These are phyloP conservation scores for Aureobasidium sp. DNA, from an alignment of 2,329 filamentous ascomycete genomes.

Conservation along the genomic window DNA sequence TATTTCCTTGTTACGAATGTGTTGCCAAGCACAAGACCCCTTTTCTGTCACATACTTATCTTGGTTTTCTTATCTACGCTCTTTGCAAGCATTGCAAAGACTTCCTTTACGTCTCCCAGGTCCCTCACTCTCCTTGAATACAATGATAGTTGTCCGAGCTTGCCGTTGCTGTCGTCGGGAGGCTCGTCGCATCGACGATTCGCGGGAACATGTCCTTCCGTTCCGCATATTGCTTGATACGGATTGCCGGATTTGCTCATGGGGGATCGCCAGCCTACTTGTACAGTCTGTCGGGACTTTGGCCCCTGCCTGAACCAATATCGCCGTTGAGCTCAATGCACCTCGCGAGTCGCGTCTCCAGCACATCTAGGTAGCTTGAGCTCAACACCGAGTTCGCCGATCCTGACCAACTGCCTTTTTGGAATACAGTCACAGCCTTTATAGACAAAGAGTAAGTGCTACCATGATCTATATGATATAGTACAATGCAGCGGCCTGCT, in stretches of 20 bases:
- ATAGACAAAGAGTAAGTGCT: background rate
- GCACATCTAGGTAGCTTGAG: background rate
- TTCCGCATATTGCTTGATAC: background rate
- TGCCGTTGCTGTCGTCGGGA: too few species aligned
- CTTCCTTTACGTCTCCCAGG: too few species aligned
- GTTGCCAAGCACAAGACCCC: background rate
- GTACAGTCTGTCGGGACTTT: background rate
- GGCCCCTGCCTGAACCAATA: background rate
- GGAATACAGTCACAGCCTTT: too few species aligned
- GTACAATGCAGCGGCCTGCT: background rate
- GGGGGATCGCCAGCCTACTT: background rate
- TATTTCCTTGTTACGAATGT: background rate
- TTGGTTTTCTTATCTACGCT: background rate
- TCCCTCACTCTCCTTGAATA: too few species aligned
- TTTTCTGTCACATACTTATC: background rate
- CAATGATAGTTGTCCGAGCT: too few species aligned
- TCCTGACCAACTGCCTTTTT: background rate
- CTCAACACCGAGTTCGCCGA: too few species aligned
- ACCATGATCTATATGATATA: background rate
- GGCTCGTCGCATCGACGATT: background rate
- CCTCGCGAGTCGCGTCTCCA: background rate
- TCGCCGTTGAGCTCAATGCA: background rate
- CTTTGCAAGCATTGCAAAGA: too few species aligned
- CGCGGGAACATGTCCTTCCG: background rate
- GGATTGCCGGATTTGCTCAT: background rate